Conservation (phyloP, 164 flowering plant genomes). For the Euptelea pleiosperma region DNA sequence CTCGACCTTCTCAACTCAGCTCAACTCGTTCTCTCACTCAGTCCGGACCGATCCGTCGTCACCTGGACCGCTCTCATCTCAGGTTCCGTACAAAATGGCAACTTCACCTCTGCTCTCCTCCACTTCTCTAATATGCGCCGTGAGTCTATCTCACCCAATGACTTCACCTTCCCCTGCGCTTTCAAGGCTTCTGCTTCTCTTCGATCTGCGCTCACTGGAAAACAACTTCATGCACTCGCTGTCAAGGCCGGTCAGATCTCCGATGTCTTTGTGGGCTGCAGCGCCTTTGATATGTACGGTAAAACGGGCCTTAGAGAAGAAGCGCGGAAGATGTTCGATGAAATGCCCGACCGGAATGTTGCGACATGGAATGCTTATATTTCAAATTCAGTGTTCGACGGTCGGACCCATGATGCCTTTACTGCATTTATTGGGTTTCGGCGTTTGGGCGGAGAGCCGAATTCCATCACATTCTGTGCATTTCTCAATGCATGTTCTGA, state of each 20-base stretch:
- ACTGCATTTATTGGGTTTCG: constrained; percentile 46
- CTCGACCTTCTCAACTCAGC: constrained; percentile 69
- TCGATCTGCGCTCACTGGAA: constrained; percentile 31
- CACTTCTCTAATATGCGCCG: constrained; percentile 58
- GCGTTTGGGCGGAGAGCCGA: constrained; percentile 40
- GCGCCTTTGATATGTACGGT: constrained; percentile 72
- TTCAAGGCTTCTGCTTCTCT: constrained; percentile 63
- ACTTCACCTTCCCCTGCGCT: constrained; percentile 80
- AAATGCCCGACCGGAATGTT: constrained; percentile 65
- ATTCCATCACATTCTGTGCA: constrained; percentile 71
- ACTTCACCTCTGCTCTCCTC: constrained; percentile 42
- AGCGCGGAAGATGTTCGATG: constrained; percentile 64
- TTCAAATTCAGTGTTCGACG: constrained; percentile 58
- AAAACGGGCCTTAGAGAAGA: constrained; percentile 45
- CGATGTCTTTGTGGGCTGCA: constrained; percentile 72
- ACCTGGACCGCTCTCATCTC: constrained; percentile 85
- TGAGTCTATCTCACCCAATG: constrained; percentile 57
- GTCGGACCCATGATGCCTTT: constrained; percentile 39
- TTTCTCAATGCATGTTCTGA: constrained; percentile 85
- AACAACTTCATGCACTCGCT: constrained; percentile 60
- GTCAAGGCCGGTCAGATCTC: constrained; percentile 37
- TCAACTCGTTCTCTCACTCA: constrained; percentile 46
- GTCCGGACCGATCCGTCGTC: constrained; percentile 68
- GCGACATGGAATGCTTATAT: constrained; percentile 79
- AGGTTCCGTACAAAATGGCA: constrained; percentile 67